These are phyloP conservation scores for Ogataea pini DNA, from an alignment of 805 yeast species.

Conservation along the genomic window DNA sequence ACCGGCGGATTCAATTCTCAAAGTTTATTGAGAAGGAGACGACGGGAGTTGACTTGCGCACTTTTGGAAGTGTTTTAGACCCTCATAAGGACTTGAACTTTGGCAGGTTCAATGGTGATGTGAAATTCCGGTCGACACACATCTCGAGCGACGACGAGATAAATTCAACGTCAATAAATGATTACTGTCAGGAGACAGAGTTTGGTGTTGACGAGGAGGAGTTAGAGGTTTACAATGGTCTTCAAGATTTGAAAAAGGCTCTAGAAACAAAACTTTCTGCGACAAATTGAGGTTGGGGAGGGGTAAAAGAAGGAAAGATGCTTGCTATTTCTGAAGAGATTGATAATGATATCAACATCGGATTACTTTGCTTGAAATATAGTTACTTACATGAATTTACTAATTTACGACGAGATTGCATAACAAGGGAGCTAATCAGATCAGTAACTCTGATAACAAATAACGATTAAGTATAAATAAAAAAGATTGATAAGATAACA, in stretches of 20 bases:
- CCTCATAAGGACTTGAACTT: constrained; percentile 19
- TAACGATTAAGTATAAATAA: neutral
- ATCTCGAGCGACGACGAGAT: neutral
- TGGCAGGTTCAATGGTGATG: constrained; percentile 22
- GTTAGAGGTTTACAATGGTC: constrained; percentile 6
- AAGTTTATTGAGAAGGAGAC: constrained; percentile 11
- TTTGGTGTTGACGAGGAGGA: neutral
- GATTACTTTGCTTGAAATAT: neutral
- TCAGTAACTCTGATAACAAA: too few species aligned
- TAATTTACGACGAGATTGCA: neutral
- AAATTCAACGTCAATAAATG: neutral
- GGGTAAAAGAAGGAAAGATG: neutral
- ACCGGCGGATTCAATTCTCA: constrained; percentile 27
- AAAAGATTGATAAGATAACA: neutral
- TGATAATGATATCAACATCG: neutral
- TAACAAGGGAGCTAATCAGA: too few species aligned
- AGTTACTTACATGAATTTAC: neutral
- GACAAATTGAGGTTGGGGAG: too few species aligned
- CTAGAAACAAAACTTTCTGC: constrained; percentile 8
- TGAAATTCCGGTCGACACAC: constrained; percentile 15
- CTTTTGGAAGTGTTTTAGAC: constrained; percentile 18
- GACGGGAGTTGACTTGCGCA: constrained; percentile 11
- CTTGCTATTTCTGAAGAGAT: neutral
- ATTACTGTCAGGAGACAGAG: neutral
- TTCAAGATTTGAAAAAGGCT: constrained; percentile 9